Base-by-base conservation (phyloP, 352 stramenopile species). In the Paralagenidium karlingii region DNA sequence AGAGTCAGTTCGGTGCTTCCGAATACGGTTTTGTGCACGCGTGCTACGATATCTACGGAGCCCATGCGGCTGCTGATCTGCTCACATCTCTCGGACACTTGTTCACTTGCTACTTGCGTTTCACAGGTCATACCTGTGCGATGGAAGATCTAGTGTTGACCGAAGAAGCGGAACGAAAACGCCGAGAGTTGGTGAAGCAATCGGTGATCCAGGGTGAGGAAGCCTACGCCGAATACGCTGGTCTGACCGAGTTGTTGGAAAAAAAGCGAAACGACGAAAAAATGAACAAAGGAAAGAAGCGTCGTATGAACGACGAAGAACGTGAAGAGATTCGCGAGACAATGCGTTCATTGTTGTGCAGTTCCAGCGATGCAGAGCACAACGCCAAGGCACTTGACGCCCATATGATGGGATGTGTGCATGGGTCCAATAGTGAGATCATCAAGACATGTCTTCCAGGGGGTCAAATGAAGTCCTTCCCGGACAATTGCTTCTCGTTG, bases 131-230 rank as follows among this genome's bases (percentile, higher is more conserved):
- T 68, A 99, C 95, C 26, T 99, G 96, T 56, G 86, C 94, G 34
- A 88, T 99, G 46, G 96, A 99, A 49, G 96, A 99, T 78, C 60
- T 99, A 42, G 94, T 96, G 39, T 68, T 99, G 2, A 98, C 86
- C 39, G 77, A 58, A 18, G 58, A 83, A 40, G 93, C 95, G 1
- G 96, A 99, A 46, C 75, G 84, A 43, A 76, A 85, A 24, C 77
- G 96, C 15, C 73, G 71, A 30, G 76, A 85, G 45, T 61, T 98
- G 37, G 88, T 99, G 6, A 43, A 71, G 25, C 65, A 93, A 12
- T 86, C 76, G 0, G 79, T 86, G 30, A 53, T 88, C 24, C 53
- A 66, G 29, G 79, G 79, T 18, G 79, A 93, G 56, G 71, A 90
- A 38, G 75, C 79, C 8, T 93, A 89, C 34, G 73, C 79, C 12